Conservation (phyloP, 106 monocot genomes). For the Dendrobium nobile region DNA sequence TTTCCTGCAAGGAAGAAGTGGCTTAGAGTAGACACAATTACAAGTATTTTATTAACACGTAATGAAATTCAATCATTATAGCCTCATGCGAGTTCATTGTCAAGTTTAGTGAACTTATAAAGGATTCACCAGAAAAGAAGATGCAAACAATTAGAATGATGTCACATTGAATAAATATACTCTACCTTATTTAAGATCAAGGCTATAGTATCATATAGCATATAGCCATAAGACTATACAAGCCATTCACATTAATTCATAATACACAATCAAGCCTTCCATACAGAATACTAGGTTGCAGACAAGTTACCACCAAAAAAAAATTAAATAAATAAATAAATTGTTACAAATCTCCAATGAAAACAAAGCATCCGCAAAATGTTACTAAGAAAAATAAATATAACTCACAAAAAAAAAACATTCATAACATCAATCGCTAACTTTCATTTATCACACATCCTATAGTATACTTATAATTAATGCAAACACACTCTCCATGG, state of each 20-base stretch:
- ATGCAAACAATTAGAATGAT: not conserved
- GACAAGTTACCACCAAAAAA: not conserved
- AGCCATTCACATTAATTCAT: conserved; percentile 2
- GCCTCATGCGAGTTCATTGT: not conserved
- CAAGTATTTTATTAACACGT: not conserved
- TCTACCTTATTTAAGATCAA: not conserved
- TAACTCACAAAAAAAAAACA: not conserved
- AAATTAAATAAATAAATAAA: not conserved
- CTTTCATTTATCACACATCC: not conserved
- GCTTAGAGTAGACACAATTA: not conserved
- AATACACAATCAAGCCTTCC: not conserved
- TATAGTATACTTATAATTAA: not conserved
- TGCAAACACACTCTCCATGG: not conserved
- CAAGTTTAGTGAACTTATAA: not conserved
- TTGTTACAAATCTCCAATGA: not conserved
- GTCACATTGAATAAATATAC: not conserved
- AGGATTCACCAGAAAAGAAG: not conserved
- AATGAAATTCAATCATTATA: conserved; percentile 3
- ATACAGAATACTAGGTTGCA: not conserved
- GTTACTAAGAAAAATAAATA: not conserved
- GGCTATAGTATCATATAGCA: not conserved
- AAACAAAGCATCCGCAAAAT: not conserved
- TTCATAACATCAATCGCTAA: not conserved
- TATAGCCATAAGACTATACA: not conserved
- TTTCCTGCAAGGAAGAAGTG: conserved; percentile 9